These are phyloP conservation scores for sorghum (Sorghum bicolor) DNA, from an alignment of 176 grass and related monocot genomes.

Conservation along the genomic window Sorghum_bicolor_NCBIv3 NC_012878.2:52675001-52675500, in stretches of 20 bases:
- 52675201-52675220: background rate
- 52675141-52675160: background rate
- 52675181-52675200: background rate
- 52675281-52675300: slow-evolving; percentile 23
- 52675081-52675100: slow-evolving; percentile 38
- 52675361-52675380: slow-evolving; percentile 7
- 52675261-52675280: background rate
- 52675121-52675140: background rate
- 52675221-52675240: background rate
- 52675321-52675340: slow-evolving; percentile 29
- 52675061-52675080: slow-evolving; percentile 13
- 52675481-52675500: slow-evolving; percentile 28
- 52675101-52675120: background rate
- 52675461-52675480: slow-evolving; percentile 51
- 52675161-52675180: background rate
- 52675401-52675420: slow-evolving; percentile 24
- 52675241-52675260: background rate
- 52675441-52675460: slow-evolving; percentile 59
- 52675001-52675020: background rate
- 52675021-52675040: background rate
- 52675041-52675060: slow-evolving; percentile 9
- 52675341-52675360: slow-evolving; percentile 28
- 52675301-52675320: slow-evolving; percentile 12
- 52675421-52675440: slow-evolving; percentile 45
- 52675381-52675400: background rate